Base-by-base conservation (phyloP, 148 eudicot species). In the Rhododendron ovatum region DNA sequence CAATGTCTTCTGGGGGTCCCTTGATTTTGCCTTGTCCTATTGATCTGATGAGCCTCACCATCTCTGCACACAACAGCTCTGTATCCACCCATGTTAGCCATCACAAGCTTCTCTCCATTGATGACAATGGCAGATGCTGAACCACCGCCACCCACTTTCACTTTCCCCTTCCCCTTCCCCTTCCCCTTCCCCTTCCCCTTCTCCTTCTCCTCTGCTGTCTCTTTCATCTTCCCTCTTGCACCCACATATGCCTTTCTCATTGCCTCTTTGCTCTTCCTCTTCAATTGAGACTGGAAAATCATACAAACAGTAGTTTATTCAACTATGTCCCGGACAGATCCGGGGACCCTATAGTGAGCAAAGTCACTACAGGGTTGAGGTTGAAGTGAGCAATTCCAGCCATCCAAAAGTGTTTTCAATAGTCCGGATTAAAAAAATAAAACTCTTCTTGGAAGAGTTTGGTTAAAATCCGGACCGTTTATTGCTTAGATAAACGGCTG, bases 61-160 rank as follows among this genome's bases (percentile, higher is more conserved):
- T 95, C 95, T 86, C 88, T 93, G 82, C 96, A 93, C 55, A 94
- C 91, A 83, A 95, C 89, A 82, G 92, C 94, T 84, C 87, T 91
- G 75, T 92, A 92, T n/a, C 91, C 96, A 57, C 98, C 97, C 92
- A 93, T 92, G 76, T 89, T 87, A n/a, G 95, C 95, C 50, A 91
- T 89, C 89, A 95, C 93, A 39, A 95, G 88, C 91, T 90, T 93
- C 81, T 94, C 95, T 1, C 94, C 95, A 61, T 91, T 90, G 78
- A 95, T 90, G 84, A 94, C 91, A 65, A 93, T 39, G 7, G 90
- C 94, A 59, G 95, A 93, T 65, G 91, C 93, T 51, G 95, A 90
- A n/a, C 92, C 92, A 51, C 69, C 28, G 22, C 65, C n/a, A 51
- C 55, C 55, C n/a, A 18, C 63, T 17, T 24, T 2, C 7, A 28